Conservation (phyloP, 1,284 basidiomycete species). For the Sporisorium exsertum region DNA sequence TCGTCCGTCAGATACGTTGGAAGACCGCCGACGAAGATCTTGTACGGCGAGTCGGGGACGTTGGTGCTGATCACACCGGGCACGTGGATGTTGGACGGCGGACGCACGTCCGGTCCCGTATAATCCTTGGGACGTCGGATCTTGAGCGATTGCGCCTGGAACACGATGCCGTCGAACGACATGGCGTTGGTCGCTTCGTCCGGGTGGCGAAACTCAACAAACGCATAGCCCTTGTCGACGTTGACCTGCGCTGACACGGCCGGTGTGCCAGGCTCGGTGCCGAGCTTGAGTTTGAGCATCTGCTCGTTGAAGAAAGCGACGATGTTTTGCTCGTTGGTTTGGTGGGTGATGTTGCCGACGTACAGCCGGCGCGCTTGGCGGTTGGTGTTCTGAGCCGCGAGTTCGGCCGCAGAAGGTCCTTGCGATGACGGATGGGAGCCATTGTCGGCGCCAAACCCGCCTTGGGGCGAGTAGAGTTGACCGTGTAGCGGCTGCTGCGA, state of each 20-base stretch:
- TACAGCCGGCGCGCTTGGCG: conserved; percentile 94
- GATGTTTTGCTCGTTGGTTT: conserved; percentile 89
- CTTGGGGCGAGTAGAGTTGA: conserved; percentile 16
- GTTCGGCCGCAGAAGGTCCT: conserved; percentile 19
- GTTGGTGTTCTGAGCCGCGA: conserved; percentile 36
- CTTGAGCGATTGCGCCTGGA: conserved; percentile 89
- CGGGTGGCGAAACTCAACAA: conserved; percentile 90
- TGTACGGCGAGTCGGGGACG: conserved; percentile 96
- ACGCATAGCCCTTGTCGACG: conserved; percentile 97
- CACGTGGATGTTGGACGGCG: conserved; percentile 79
- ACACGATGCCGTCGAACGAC: conserved; percentile 96
- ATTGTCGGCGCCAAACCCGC: conserved; percentile 15
- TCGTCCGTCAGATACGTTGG: conserved; percentile 95
- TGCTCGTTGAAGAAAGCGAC: conserved; percentile 93
- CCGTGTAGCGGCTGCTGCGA: conserved; percentile 13
- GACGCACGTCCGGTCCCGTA: conserved; percentile 75
- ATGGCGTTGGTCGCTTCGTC: conserved; percentile 96
- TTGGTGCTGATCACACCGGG: conserved; percentile 93
- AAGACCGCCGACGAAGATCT: conserved; percentile 95
- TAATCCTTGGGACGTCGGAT: conserved; percentile 98
- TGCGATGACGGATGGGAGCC: conserved; percentile 7
- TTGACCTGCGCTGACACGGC: conserved; percentile 93
- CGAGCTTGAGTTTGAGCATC: conserved; percentile 83
- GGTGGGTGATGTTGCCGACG: conserved; percentile 91
- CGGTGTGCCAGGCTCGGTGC: conserved; percentile 75